These are phyloP conservation scores for Sabuloglossum arenarium DNA, from an alignment of 495 filamentous ascomycete species.

Conservation along the genomic window DNA sequence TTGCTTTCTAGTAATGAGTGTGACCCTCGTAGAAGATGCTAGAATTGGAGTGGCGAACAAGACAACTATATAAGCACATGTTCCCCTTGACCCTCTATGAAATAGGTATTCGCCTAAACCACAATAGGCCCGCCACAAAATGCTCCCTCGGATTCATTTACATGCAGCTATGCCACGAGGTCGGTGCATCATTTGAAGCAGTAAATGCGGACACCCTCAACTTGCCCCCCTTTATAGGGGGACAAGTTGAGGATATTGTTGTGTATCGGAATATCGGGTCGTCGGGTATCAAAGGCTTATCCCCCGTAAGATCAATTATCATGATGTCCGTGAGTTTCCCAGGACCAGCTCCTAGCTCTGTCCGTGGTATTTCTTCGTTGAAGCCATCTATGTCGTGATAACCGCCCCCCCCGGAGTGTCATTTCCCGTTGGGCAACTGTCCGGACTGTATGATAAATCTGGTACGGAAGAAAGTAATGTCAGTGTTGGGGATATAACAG, in stretches of 20 bases:
- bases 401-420: background rate
- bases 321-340: background rate
- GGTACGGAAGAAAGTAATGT: background rate
- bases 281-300: background rate
- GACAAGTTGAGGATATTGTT: background rate
- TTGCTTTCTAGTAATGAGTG: too few relatives aligned
- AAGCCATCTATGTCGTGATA: background rate
- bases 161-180: constrained; percentile 1
- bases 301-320: background rate
- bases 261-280: background rate
- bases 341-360: background rate
- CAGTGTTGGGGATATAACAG: background rate
- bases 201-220: background rate
- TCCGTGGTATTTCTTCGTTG: too few relatives aligned
- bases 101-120: too few relatives aligned
- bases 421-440: background rate
- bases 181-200: constrained; percentile 1
- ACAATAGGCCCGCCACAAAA: too few relatives aligned
- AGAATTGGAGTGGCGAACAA: too few relatives aligned
- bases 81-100: too few relatives aligned
- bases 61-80: too few relatives aligned
- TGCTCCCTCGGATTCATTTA: too few relatives aligned
- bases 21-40: too few relatives aligned
- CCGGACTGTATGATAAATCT: background rate
- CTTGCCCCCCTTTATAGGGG: background rate